Conservation (phyloP, 495 filamentous ascomycete species). For the Penicillium cataractarum region DNA sequence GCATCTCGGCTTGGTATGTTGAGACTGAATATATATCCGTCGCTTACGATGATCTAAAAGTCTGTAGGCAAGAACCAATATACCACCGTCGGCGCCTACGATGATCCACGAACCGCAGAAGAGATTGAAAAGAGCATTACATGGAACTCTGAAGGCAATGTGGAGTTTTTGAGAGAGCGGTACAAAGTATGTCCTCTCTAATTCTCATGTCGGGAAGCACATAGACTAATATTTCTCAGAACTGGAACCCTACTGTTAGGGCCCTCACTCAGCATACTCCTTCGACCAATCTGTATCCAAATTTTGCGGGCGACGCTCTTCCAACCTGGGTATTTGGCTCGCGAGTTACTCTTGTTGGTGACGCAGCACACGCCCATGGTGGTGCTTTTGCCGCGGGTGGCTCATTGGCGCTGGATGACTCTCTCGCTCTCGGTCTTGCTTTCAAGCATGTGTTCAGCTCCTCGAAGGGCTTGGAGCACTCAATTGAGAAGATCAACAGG, state of each 20-base stretch:
- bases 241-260: constrained; percentile 50
- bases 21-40: not conserved
- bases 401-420: constrained; percentile 55
- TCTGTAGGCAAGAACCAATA: constrained; percentile 39
- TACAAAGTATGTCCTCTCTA: constrained; percentile 28
- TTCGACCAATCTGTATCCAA: constrained; percentile 47
- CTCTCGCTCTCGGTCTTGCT: constrained; percentile 35
- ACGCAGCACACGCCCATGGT: constrained; percentile 55
- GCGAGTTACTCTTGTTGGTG: constrained; percentile 47
- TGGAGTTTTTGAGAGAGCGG: constrained; percentile 40
- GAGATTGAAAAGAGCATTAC: constrained; percentile 41
- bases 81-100: constrained; percentile 52
- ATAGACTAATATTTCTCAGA: constrained; percentile 12
- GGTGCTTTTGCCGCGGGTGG: constrained; percentile 55
- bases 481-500: constrained; percentile 24
- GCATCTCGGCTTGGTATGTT: constrained; percentile 45
- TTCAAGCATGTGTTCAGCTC: constrained; percentile 25
- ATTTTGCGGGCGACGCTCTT: constrained; percentile 43
- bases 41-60: constrained; percentile 9
- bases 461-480: constrained; percentile 12
- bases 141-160: constrained; percentile 46
- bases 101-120: constrained; percentile 39
- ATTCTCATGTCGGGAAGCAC: not conserved
- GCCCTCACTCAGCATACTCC: constrained; percentile 47
- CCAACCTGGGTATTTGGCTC: constrained; percentile 46